phyloP scores from a whole-genome alignment of 805 yeast genomes.

The Candida tammaniensis region DNA sequence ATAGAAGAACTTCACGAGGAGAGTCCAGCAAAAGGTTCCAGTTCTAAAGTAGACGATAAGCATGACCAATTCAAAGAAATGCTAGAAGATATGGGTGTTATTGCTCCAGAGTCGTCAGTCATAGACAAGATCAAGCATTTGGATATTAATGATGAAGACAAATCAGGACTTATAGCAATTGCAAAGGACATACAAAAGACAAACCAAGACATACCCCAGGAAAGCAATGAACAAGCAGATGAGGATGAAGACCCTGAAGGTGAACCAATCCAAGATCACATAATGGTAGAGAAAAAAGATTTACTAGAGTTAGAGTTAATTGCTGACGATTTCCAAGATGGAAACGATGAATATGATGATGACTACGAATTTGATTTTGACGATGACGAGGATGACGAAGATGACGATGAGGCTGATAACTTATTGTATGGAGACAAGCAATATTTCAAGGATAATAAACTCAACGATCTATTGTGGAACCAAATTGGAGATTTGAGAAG shows the following conservation, averaged over 20 bases:
- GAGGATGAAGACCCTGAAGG: not conserved
- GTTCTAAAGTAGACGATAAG: not conserved
- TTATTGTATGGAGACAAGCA: constrained; percentile 19
- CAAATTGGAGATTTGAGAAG: constrained; percentile 34
- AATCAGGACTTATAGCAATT: constrained; percentile 22
- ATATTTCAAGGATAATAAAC: constrained; percentile 13
- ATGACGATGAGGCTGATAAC: constrained; percentile 30
- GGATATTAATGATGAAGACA: constrained; percentile 26
- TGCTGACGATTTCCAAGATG: constrained; percentile 45
- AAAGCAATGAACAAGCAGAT: not conserved
- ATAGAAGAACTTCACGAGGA: not conserved
- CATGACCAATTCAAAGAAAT: constrained; percentile 26
- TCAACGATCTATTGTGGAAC: constrained; percentile 33
- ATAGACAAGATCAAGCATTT: constrained; percentile 23
- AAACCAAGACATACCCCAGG: not conserved
- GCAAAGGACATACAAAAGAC: constrained; percentile 10
- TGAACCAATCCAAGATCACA: constrained; percentile 12
- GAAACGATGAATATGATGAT: constrained; percentile 19
- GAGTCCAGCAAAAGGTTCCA: not conserved
- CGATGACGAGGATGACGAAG: constrained; percentile 31
- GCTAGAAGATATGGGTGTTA: constrained; percentile 33
- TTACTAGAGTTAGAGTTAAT: constrained; percentile 51
- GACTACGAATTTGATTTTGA: constrained; percentile 39
- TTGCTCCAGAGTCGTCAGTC: constrained; percentile 28
- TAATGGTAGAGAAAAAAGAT: constrained; percentile 37